These are phyloP conservation scores for Trypanosoma rangeli DNA, from an alignment of 208 protist species.

Conservation along the genomic window DNA sequence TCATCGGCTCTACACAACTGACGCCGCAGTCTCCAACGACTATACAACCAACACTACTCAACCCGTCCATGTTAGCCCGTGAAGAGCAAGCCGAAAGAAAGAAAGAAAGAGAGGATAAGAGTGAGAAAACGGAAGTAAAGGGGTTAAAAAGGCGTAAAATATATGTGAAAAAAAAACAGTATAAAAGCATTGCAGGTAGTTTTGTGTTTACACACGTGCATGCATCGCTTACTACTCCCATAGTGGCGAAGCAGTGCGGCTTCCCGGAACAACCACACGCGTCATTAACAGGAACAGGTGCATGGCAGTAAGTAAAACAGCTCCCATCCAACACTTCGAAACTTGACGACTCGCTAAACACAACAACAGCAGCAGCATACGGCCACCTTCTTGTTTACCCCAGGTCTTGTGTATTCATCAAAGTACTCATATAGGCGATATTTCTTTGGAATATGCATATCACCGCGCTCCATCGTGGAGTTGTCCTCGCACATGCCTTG, in stretches of 20 bases:
- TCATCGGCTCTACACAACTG: not conserved
- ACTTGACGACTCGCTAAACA: not conserved
- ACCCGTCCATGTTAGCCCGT: not conserved
- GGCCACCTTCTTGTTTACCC: conserved; percentile 71
- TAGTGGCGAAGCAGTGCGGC: not conserved
- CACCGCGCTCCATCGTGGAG: conserved; percentile 59
- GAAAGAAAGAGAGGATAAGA: conserved; percentile 11
- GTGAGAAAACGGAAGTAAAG: conserved; percentile 9
- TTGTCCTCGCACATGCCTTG: conserved; percentile 82
- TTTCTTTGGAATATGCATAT: conserved; percentile 74
- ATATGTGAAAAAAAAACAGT: not conserved
- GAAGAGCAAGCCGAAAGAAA: conserved; percentile 7
- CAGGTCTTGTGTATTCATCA: conserved; percentile 89
- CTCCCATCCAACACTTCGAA: not conserved
- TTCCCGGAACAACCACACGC: not conserved
- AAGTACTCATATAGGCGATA: conserved; percentile 90
- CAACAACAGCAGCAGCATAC: conserved; percentile 29
- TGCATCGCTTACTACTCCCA: not conserved
- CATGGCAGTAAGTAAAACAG: conserved; percentile 4
- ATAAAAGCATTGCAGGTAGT: not conserved
- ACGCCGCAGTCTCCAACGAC: not conserved
- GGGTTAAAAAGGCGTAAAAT: conserved; percentile 7
- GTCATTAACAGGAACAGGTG: not conserved
- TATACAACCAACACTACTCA: not conserved
- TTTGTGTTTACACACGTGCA: not conserved